A percentile compares a stretch with the other conserved stretches of the same genome.
Conservation (phyloP, 2,329 filamentous ascomycete species). For the Calonectria henricotiae region DNA sequence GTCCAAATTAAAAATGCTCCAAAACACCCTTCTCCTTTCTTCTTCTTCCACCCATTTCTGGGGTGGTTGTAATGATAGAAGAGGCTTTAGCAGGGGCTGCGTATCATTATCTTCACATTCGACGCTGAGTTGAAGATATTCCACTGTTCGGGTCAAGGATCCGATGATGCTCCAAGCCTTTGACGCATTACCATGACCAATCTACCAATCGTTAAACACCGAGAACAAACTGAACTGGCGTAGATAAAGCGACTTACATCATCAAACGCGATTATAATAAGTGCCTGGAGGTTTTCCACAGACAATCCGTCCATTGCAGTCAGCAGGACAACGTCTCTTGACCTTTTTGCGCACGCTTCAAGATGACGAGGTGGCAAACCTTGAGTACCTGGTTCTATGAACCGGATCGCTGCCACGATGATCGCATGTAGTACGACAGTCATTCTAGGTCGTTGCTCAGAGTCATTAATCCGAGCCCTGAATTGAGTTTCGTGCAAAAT, state of each 20-base stretch:
- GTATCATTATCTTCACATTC: conserved; percentile 46
- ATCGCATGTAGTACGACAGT: conserved; percentile 44
- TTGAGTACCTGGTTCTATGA: conserved; percentile 23
- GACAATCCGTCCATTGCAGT: conserved; percentile 48
- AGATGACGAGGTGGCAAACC: conserved; percentile 8
- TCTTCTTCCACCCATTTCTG: conserved; percentile 34
- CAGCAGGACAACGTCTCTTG: conserved; percentile 43
- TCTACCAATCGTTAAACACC: not conserved
- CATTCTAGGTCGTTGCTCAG: conserved; percentile 41
- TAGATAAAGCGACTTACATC: conserved; percentile 37
- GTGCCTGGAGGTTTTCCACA: conserved; percentile 47
- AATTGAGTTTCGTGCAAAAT: conserved; percentile 47
- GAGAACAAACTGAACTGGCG: no score
- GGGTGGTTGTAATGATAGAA: conserved; percentile 17
- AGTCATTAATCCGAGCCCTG: conserved; percentile 42
- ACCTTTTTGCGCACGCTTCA: conserved; percentile 38
- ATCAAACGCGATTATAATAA: conserved; percentile 47
- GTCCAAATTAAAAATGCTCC: conserved; percentile 34
- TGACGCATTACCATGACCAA: conserved; percentile 42
- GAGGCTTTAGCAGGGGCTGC: conserved; percentile 25
- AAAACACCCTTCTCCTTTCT: conserved; percentile 29
- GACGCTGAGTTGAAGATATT: conserved; percentile 53
- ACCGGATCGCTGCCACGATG: conserved; percentile 46
- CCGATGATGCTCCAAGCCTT: conserved; percentile 53
- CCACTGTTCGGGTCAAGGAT: conserved; percentile 52